Base-by-base conservation (phyloP, 108 stramenopile species). In the Cyclotella baltica region DNA sequence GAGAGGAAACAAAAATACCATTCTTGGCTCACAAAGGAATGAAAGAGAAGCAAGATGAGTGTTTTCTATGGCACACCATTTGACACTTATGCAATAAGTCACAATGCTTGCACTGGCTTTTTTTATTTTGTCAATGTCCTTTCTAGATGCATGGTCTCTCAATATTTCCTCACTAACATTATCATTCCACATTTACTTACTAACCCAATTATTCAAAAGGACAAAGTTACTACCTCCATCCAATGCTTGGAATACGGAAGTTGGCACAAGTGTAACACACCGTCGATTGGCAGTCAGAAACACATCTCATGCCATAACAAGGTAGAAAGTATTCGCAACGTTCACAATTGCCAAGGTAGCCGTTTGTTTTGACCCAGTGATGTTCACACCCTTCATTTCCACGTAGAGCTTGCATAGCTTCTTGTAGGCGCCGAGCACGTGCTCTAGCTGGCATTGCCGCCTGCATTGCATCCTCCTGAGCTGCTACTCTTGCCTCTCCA, bases 191-290 rank as follows among this genome's bases (percentile, higher is more conserved):
- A n/a, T n/a, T n/a, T n/a, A n/a, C n/a, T n/a, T n/a, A n/a, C n/a
- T n/a, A n/a, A n/a, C n/a, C n/a, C n/a, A n/a, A n/a, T n/a, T n/a
- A n/a, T n/a, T n/a, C n/a, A n/a, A n/a, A n/a, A n/a, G n/a, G n/a
- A n/a, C n/a, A n/a, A n/a, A n/a, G n/a, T n/a, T n/a, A n/a, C n/a
- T 67, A 88, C 27, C 88, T 79, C 88, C 88, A 88, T 4, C 88
- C 88, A 16, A 73, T 74, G 35, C 63, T 47, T 1, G 85, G 85
- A 57, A 88, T 84, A 23, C 88, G 85, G 59, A 84, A 83, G 63
- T 82, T 79, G 18, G 88, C 88, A 73, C 88, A 88, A 23, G 88
- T 86, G 85, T 84, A 88, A 72, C 88, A 88, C 30, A 88, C 88
- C 15, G 83, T 84, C 19, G 83, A 69, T 43, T 71, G 83, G 50